Evolutionary conservation across 345 rosid species (phyloP).

Genomic region (Noccaea bulbosa): DNA sequence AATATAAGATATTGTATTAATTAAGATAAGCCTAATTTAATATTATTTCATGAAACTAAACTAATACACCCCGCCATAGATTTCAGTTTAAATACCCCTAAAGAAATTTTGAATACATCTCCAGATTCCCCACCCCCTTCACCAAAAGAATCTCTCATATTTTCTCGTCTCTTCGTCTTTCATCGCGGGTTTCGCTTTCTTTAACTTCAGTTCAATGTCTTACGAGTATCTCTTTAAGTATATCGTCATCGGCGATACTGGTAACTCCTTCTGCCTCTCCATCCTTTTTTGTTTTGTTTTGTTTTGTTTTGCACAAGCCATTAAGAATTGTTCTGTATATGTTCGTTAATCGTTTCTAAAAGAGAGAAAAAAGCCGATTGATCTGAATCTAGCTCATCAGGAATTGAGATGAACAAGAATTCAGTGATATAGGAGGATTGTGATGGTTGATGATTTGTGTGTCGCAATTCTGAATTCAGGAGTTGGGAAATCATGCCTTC

Average conservation of each 20-base stretch:
- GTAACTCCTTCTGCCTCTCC: constrained; percentile 35
- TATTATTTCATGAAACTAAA: too few relatives aligned
- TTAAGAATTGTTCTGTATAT: not conserved
- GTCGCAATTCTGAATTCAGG: constrained; percentile 48
- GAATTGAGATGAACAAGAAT: constrained; percentile 1
- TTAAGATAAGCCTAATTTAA: too few relatives aligned
- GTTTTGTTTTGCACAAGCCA: not conserved
- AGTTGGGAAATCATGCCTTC: constrained; percentile 96
- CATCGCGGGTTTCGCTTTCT: not conserved
- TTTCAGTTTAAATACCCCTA: too few relatives aligned
- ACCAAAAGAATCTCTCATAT: constrained; percentile 13
- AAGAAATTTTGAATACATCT: too few relatives aligned
- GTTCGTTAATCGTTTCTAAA: constrained; percentile 7
- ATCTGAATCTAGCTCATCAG: not conserved
- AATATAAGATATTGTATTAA: too few relatives aligned
- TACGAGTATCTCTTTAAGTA: constrained; percentile 97
- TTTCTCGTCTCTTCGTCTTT: not conserved
- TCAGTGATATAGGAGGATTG: not conserved
- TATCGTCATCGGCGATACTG: constrained; percentile 98
- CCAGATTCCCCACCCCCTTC: too few relatives aligned
- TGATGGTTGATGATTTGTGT: constrained; percentile 3
- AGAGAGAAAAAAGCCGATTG: not conserved
- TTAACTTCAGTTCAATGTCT: constrained; percentile 47
- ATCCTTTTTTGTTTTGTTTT: too few relatives aligned
- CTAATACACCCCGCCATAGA: too few relatives aligned